Percentiles rank a stretch among this genome's conserved stretches.
phyloP scores from a whole-genome alignment of 768 basidiomycete genomes.

The Neoboletus magnificus region DNA sequence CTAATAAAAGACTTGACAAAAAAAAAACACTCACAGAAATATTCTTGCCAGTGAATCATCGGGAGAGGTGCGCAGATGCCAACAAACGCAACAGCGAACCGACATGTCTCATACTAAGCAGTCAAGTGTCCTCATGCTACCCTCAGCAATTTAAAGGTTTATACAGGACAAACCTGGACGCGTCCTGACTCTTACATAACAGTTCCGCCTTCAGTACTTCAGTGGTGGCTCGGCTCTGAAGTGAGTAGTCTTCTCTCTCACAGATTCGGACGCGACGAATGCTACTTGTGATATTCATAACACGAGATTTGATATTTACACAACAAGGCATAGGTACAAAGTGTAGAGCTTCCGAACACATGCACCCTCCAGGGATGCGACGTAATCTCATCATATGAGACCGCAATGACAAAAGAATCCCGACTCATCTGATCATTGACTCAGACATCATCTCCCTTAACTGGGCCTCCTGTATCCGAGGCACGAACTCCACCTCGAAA shows the following conservation, averaged over 20 bases:
- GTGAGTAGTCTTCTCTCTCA: not conserved
- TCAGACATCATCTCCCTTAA: constrained; percentile 12
- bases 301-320: not conserved
- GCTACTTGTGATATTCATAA: not conserved
- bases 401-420: too few relatives aligned
- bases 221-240: too few relatives aligned
- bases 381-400: not conserved
- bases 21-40: not conserved
- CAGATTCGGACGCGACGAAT: not conserved
- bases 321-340: not conserved
- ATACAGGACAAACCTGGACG: too few relatives aligned
- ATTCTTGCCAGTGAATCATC: not conserved
- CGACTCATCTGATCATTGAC: not conserved
- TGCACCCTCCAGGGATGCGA: not conserved
- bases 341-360: not conserved
- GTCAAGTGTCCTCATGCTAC: too few relatives aligned
- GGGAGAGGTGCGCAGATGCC: too few relatives aligned
- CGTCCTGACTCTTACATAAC: too few relatives aligned
- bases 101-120: too few relatives aligned
- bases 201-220: too few relatives aligned
- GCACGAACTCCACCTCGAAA: constrained; percentile 54
- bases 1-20: constrained; percentile 9
- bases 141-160: too few relatives aligned
- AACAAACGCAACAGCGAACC: too few relatives aligned
- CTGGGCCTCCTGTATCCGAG: constrained; percentile 30